These are phyloP conservation scores for Colletotrichum tanaceti DNA, from an alignment of 2,329 filamentous ascomycete genomes.

Conservation along the genomic window DNA sequence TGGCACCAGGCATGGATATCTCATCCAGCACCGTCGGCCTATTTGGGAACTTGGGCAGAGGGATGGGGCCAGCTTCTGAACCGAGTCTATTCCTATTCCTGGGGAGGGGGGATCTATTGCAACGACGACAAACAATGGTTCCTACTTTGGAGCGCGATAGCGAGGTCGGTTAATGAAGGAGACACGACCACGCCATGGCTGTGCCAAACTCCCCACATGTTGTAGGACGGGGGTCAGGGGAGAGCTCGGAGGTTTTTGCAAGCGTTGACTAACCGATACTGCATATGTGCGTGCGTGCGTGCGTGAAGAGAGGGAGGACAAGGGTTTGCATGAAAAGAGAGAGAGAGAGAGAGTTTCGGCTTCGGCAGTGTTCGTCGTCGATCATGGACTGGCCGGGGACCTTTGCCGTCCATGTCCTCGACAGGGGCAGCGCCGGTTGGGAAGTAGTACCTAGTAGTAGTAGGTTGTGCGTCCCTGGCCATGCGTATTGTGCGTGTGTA, in stretches of 20 bases:
- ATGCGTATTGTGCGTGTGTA: no score
- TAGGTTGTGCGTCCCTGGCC: no score
- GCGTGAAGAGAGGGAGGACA: constrained; percentile 8
- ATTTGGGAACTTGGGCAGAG: constrained; percentile 7
- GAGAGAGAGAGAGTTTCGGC: constrained; percentile 34
- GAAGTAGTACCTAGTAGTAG: no score
- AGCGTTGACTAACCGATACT: constrained; percentile 1
- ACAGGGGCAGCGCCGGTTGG: constrained; percentile 10
- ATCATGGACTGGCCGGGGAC: constrained; percentile 27
- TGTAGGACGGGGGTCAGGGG: not conserved
- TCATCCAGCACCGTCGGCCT: not conserved
- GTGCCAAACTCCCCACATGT: not conserved
- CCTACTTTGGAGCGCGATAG: constrained; percentile 8
- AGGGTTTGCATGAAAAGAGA: not conserved
- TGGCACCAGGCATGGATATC: constrained; percentile 14
- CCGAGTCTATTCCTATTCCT: constrained; percentile 7
- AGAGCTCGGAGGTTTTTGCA: constrained; percentile 9
- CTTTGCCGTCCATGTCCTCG: not conserved
- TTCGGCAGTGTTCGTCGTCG: constrained; percentile 28
- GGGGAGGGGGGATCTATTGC: constrained; percentile 6
- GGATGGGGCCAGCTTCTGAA: not conserved
- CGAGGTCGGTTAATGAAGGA: not conserved
- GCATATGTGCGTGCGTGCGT: not conserved
- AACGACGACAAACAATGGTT: constrained; percentile 25
- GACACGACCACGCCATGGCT: constrained; percentile 2